These are phyloP conservation scores for Ettlia oleoabundans DNA, from an alignment of 139 green algal genomes.

Conservation along the genomic window DNA sequence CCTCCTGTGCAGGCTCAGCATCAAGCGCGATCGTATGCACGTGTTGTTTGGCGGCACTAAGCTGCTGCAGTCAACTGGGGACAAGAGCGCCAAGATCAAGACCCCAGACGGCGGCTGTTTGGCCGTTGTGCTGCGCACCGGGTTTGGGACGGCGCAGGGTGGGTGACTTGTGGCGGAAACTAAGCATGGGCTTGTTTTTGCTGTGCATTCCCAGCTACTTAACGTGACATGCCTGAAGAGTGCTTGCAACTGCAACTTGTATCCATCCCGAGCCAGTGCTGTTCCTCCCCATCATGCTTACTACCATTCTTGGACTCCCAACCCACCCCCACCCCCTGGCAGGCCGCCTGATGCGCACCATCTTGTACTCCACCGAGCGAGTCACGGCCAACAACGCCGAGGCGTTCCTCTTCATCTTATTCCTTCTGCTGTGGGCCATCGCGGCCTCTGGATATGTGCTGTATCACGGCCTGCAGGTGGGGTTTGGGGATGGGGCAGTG, in stretches of 20 bases:
- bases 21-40: conserved; percentile 86
- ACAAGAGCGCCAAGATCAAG: conserved; percentile 66
- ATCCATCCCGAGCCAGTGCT: no score
- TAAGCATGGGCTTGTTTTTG: no score
- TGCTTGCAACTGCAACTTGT: no score
- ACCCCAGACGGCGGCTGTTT: conserved; percentile 94
- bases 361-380: conserved; percentile 94
- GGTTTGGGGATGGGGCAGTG: conserved; percentile 16
- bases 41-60: conserved; percentile 96
- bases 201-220: no score
- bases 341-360: conserved; percentile 96
- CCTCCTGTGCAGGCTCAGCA: conserved; percentile 32
- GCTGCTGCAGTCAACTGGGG: conserved; percentile 83
- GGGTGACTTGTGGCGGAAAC: not conserved
- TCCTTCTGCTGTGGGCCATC: conserved; percentile 97
- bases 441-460: conserved; percentile 90
- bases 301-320: not conserved
- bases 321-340: not conserved
- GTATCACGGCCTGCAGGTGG: conserved; percentile 75
- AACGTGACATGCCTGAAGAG: no score
- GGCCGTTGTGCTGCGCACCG: conserved; percentile 92
- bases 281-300: not conserved
- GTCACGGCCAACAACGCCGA: conserved; percentile 95
- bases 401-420: conserved; percentile 96
- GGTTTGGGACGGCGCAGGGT: conserved; percentile 95